Conservation (phyloP, 106 monocot species). For the Cymbidium sinense region DNA sequence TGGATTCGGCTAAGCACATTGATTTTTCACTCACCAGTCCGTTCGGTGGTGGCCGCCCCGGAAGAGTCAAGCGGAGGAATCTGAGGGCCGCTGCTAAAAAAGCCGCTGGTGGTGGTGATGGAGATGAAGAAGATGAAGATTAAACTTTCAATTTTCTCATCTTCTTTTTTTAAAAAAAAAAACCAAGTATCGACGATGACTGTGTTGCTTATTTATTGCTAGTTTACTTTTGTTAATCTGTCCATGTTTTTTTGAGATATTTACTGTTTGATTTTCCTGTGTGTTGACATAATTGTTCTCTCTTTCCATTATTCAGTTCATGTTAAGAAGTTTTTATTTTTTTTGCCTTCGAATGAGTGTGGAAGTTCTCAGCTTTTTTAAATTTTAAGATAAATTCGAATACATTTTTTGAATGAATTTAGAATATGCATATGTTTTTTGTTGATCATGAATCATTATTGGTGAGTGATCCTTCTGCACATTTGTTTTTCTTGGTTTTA, state of each 20-base stretch:
- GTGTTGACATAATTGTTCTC: no score
- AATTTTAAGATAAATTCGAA: background rate
- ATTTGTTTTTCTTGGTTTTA: no score
- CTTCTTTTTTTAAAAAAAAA: no score
- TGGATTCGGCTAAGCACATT: slow-evolving; percentile 81
- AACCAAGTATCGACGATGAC: background rate
- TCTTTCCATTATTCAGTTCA: background rate
- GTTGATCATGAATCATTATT: no score
- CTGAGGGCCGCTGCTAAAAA: slow-evolving; percentile 62
- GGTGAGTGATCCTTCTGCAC: no score
- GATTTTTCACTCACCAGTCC: slow-evolving; percentile 85
- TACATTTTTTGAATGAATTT: background rate
- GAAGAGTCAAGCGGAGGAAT: slow-evolving; percentile 83
- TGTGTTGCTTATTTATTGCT: background rate
- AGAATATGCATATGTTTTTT: no score
- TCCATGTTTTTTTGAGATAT: background rate
- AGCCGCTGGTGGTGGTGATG: slow-evolving; percentile 58
- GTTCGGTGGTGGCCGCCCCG: slow-evolving; percentile 61
- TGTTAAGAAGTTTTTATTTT: background rate
- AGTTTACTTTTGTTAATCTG: background rate
- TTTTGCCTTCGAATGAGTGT: background rate
- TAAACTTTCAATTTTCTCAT: slow-evolving; percentile 10
- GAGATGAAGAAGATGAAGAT: slow-evolving; percentile 66
- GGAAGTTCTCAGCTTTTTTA: no score
- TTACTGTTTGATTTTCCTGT: no score